Evolutionary conservation across 176 grass and related monocot species (phyloP).

Genomic region (Eleusine coracana): DNA sequence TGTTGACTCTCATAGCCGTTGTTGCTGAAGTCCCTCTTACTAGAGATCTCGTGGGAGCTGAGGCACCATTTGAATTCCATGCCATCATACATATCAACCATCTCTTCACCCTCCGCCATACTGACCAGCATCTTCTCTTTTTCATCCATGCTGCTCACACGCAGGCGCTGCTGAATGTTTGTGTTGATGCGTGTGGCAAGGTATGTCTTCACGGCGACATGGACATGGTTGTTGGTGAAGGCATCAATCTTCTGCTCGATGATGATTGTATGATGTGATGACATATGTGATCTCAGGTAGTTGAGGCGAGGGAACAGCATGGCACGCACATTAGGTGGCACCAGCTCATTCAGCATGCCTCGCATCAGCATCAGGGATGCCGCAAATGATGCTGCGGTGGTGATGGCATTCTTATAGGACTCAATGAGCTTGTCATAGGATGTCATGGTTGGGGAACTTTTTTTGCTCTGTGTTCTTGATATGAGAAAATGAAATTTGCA

Average conservation of each 20-base stretch:
- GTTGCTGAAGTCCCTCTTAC: background rate
- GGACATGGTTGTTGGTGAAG: slow-evolving; percentile 52
- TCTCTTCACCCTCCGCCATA: slow-evolving; percentile 66
- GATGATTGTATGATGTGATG: slow-evolving; percentile 51
- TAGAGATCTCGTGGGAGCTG: background rate
- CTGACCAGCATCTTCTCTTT: slow-evolving; percentile 49
- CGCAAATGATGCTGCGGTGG: slow-evolving; percentile 46
- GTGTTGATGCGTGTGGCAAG: slow-evolving; percentile 47
- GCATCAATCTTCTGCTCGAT: slow-evolving; percentile 63
- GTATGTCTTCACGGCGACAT: slow-evolving; percentile 52
- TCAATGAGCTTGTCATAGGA: slow-evolving; percentile 46
- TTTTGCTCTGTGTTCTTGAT: slow-evolving; percentile 28
- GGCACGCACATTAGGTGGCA: slow-evolving; percentile 44
- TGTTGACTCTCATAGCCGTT: background rate
- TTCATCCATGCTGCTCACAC: slow-evolving; percentile 47
- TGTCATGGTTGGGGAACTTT: slow-evolving; percentile 42
- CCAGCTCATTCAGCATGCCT: slow-evolving; percentile 41
- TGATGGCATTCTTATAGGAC: slow-evolving; percentile 44
- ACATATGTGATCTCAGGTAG: slow-evolving; percentile 40
- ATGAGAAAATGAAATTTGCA: background rate
- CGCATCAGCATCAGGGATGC: slow-evolving; percentile 54
- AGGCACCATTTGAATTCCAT: slow-evolving; percentile 64
- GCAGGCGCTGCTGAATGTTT: slow-evolving; percentile 47
- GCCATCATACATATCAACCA: slow-evolving; percentile 56
- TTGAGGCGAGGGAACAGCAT: slow-evolving; percentile 27